These are phyloP conservation scores for Wickerhamomyces subpelliculosus DNA, from an alignment of 805 yeast genomes.

Conservation along the genomic window DNA sequence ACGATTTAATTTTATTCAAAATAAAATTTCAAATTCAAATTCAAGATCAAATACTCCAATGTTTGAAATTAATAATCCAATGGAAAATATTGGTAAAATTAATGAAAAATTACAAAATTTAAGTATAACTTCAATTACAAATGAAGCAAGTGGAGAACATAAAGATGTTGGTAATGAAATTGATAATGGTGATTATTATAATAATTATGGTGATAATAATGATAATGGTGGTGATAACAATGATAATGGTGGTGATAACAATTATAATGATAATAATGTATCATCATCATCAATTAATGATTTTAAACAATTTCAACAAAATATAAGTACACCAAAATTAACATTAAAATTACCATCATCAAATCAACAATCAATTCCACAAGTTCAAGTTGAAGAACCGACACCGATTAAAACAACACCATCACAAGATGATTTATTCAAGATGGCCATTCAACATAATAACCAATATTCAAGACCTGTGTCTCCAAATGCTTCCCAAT, in stretches of 20 bases:
- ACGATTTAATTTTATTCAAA: constrained; percentile 8
- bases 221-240: too few relatives aligned
- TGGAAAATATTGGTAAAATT: constrained; percentile 10
- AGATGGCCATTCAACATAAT: not conserved
- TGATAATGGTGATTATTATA: too few relatives aligned
- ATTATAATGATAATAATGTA: not conserved
- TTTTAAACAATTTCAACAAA: not conserved
- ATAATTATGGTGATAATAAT: too few relatives aligned
- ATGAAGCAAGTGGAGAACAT: too few relatives aligned
- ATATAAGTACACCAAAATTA: not conserved
- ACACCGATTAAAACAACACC: constrained; percentile 6
- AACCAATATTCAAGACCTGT: too few relatives aligned
- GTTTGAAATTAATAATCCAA: constrained; percentile 14
- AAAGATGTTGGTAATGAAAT: too few relatives aligned
- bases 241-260: too few relatives aligned
- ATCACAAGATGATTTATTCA: not conserved
- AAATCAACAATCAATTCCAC: not conserved
- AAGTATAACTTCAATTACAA: not conserved
- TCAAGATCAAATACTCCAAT: constrained; percentile 23
- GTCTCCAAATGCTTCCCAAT: too few relatives aligned
- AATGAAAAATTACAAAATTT: constrained; percentile 17
- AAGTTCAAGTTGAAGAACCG: constrained; percentile 6
- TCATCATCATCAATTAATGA: not conserved
- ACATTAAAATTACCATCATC: not conserved
- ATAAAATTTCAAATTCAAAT: constrained; percentile 2